These are phyloP conservation scores for Taphrina wiesneri DNA, from an alignment of 1,139 yeast genomes.

Conservation along the genomic window DNA sequence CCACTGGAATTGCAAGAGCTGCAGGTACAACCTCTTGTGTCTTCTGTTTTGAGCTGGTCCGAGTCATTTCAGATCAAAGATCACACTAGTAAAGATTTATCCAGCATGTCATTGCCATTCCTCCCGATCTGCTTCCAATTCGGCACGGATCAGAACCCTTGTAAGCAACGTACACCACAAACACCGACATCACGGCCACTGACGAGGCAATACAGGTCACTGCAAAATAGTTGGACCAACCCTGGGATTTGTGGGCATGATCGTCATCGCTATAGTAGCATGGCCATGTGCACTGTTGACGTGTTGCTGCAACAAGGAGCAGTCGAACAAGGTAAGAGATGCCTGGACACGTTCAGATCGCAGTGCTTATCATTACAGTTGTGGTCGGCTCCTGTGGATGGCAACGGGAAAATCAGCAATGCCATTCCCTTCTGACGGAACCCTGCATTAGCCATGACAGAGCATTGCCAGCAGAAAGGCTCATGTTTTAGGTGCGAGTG, in stretches of 20 bases:
- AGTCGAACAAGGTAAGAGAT: slow-evolving; percentile 7
- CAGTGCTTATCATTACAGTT: not conserved
- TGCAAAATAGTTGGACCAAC: slow-evolving; percentile 35
- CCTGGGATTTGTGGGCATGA: slow-evolving; percentile 29
- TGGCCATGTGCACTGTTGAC: slow-evolving; percentile 33
- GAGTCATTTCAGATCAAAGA: too few species aligned
- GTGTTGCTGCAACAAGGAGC: slow-evolving; percentile 25
- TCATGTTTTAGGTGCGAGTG: too few species aligned
- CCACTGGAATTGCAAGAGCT: too few species aligned
- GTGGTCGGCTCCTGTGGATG: slow-evolving; percentile 29
- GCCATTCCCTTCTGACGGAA: slow-evolving; percentile 30
- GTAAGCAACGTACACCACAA: not conserved
- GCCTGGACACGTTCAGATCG: too few species aligned
- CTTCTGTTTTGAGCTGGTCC: too few species aligned
- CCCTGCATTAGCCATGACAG: too few species aligned
- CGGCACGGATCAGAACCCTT: slow-evolving; percentile 32
- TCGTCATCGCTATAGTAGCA: slow-evolving; percentile 29
- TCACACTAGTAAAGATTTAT: too few species aligned
- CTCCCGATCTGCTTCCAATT: slow-evolving; percentile 21
- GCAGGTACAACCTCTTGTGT: too few species aligned
- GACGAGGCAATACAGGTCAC: not conserved
- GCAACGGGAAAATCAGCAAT: slow-evolving; percentile 29
- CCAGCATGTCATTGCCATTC: slow-evolving; percentile 16
- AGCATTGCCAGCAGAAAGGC: too few species aligned
- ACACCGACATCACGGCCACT: not conserved